Base-by-base conservation (phyloP, 1,284 basidiomycete species). In the Wolfiporia cocos region DNA sequence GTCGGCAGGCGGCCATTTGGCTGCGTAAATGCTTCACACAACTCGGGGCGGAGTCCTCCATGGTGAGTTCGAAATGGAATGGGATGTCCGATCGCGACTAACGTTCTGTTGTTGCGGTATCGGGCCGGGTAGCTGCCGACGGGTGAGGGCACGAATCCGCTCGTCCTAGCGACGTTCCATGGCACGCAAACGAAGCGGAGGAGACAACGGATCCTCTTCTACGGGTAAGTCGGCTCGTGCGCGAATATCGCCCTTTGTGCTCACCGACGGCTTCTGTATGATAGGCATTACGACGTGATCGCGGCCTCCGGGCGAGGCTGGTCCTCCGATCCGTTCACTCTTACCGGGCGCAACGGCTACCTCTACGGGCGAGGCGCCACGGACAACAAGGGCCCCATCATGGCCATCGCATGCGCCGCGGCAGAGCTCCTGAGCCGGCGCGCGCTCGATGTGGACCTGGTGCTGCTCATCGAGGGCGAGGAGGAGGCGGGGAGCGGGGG, bases 381-480 rank as follows among this genome's bases (percentile, higher is more conserved):
- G 3, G 92, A 93, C 53, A 81, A 94, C 68, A 94, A 98, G 59
- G 95, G 95, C 0, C 95, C 96, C 0, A 86, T 96, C 35, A 74
- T 98, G 45, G 93, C 94, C 1, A 76, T 86, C 5, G 95, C 94
- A 0, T 92, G 84, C 53, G 95, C 95, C 0, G 92, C 85, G 1
- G 86, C 90, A 0, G 80, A 88, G 29, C 62, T 99, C 31, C 73
- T 92, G 2, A 73, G 81, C 30, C 69, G 72, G 11, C 73, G 91
- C 1, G 74, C 81, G 21, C 76, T 99, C 1, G 86, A 81, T 23
- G 76, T 92, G 1, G 95, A 99, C 55, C 62, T 99, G 1, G 83
- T 97, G 3, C 84, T 98, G 62, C 66, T 98, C 37, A 81, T 98
- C 26, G 95, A 99, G 65, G 95, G 95, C 0, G 94, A 98, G 61